Conservation (phyloP, 352 stramenopile genomes). For the Phytopythium ostracodes region DNA sequence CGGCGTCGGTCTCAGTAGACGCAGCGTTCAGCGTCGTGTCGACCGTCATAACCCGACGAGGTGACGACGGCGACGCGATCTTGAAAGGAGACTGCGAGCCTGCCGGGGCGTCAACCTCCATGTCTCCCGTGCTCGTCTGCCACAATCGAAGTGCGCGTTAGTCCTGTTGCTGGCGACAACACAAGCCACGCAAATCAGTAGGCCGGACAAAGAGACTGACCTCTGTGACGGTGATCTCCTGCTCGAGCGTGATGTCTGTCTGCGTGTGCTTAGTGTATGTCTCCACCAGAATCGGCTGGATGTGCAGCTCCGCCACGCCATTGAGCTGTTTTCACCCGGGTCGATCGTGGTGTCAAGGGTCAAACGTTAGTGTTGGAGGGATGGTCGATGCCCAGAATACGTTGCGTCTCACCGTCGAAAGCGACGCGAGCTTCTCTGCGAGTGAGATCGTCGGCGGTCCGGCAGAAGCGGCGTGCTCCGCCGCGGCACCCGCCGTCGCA, state of each 20-base stretch:
- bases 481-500: constrained; percentile 6
- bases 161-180: background rate
- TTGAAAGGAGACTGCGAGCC: constrained; percentile 29
- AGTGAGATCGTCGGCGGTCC: constrained; percentile 44
- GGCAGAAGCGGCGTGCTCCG: constrained; percentile 20
- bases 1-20: constrained; percentile 15
- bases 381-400: too few relatives aligned
- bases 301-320: constrained; percentile 76
- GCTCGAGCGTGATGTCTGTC: constrained; percentile 79
- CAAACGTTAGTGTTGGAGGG: constrained; percentile 1
- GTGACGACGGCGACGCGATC: constrained; percentile 26
- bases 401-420: constrained; percentile 54
- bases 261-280: constrained; percentile 84
- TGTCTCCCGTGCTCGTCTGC: constrained; percentile 24
- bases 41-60: constrained; percentile 39
- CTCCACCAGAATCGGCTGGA: constrained; percentile 75
- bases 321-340: constrained; percentile 31
- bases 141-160: background rate
- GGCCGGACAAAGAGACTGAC: too few relatives aligned
- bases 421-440: constrained; percentile 65
- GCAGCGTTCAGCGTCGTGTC: constrained; percentile 35
- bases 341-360: background rate
- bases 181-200: background rate
- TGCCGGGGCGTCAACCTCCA: constrained; percentile 34
- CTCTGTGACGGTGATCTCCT: constrained; percentile 64